These are phyloP conservation scores for Apophysomyces trapeziformis DNA, from an alignment of 371 early-diverging fungal genomes.

Conservation along the genomic window DNA sequence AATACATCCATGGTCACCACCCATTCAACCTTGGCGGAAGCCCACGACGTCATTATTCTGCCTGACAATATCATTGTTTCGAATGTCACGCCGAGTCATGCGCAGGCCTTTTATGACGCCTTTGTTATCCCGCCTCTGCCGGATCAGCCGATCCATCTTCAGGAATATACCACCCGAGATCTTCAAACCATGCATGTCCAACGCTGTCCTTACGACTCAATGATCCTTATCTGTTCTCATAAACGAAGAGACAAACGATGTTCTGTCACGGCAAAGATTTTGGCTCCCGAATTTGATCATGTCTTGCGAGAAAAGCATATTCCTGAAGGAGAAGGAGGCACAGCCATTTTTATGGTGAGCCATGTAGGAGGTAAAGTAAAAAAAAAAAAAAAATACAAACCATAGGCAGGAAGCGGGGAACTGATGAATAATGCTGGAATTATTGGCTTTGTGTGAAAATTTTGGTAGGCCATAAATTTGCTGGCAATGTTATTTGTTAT, in stretches of 20 bases:
- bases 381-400: background rate
- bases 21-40: slow-evolving; percentile 23
- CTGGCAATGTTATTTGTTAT: slow-evolving; percentile 71
- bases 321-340: slow-evolving; percentile 35
- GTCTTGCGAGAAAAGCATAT: slow-evolving; percentile 56
- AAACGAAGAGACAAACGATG: slow-evolving; percentile 76
- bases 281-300: slow-evolving; percentile 64
- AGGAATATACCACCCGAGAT: slow-evolving; percentile 14
- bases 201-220: slow-evolving; percentile 29
- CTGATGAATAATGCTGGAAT: background rate
- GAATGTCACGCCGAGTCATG: slow-evolving; percentile 34
- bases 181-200: slow-evolving; percentile 19
- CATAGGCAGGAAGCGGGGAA: no score
- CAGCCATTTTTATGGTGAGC: slow-evolving; percentile 54
- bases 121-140: slow-evolving; percentile 30
- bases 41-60: slow-evolving; percentile 36
- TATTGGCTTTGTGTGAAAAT: background rate
- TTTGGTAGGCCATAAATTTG: slow-evolving; percentile 69
- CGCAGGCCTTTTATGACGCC: slow-evolving; percentile 29
- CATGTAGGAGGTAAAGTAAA: slow-evolving; percentile 63
- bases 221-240: slow-evolving; percentile 74
- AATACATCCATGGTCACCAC: slow-evolving; percentile 33
- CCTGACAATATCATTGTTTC: slow-evolving; percentile 47
- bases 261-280: slow-evolving; percentile 70
- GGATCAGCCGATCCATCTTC: slow-evolving; percentile 13